These are phyloP conservation scores for Diaporthe helianthi DNA, from an alignment of 2,329 filamentous ascomycete species.

Conservation along the genomic window DNA sequence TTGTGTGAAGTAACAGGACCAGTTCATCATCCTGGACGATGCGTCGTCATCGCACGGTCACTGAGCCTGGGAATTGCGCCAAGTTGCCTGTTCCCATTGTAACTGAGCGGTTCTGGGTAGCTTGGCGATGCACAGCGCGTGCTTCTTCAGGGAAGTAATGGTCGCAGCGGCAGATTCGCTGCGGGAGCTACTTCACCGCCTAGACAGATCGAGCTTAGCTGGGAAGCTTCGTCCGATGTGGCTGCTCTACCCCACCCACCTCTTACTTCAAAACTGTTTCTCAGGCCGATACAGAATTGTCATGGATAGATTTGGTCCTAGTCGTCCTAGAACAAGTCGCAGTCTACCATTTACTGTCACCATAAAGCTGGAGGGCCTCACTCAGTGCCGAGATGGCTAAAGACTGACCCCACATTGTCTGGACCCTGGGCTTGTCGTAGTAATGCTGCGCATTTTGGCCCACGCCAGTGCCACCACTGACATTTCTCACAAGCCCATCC, in stretches of 20 bases:
- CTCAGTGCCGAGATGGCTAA: background rate
- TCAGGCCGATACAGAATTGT: no score
- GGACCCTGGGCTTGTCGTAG: background rate
- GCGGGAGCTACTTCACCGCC: slow-evolving; percentile 23
- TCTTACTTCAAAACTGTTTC: no score
- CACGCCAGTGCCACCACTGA: background rate
- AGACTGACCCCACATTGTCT: slow-evolving; percentile 1
- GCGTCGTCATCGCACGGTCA: slow-evolving; percentile 13
- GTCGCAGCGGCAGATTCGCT: slow-evolving; percentile 27
- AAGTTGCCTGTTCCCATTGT: background rate
- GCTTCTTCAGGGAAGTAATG: background rate
- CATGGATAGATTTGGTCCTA: background rate
- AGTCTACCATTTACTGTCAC: background rate
- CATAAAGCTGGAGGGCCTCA: background rate
- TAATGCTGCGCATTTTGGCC: background rate
- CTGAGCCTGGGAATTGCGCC: background rate
- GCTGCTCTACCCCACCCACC: background rate
- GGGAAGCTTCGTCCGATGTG: no score
- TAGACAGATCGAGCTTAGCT: slow-evolving; percentile 13
- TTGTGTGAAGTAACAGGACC: background rate
- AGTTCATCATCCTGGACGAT: slow-evolving; percentile 21
- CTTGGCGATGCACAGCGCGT: background rate
- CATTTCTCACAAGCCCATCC: slow-evolving; percentile 1
- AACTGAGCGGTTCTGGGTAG: background rate
- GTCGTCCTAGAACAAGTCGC: no score